Percentiles rank a stretch among this genome's conserved stretches.
These are phyloP conservation scores for Barnettozyma sp. DNA, from an alignment of 805 yeast genomes.

Conservation along the genomic window DNA sequence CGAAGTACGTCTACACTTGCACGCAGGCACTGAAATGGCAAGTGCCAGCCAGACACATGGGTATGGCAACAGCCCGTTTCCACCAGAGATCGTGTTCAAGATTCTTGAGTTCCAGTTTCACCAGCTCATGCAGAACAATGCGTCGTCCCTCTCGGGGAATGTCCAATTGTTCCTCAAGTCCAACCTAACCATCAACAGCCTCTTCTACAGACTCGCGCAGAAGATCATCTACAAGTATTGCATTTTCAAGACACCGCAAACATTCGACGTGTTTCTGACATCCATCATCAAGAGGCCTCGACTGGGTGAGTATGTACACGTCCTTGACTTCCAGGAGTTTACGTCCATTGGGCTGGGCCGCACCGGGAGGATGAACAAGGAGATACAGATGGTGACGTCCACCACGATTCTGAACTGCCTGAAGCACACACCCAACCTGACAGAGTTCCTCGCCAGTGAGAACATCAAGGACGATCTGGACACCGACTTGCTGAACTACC, in stretches of 20 bases:
- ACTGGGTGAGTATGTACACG: constrained; percentile 57
- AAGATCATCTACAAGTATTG: constrained; percentile 60
- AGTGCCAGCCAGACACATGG: constrained; percentile 1
- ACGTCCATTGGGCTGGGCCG: constrained; percentile 87
- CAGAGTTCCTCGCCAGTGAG: constrained; percentile 79
- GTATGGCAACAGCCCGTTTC: constrained; percentile 27
- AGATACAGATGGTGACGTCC: constrained; percentile 83
- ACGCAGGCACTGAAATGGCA: not conserved
- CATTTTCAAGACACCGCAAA: constrained; percentile 70
- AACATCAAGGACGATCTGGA: constrained; percentile 80
- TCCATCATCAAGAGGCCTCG: constrained; percentile 41
- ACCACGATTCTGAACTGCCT: constrained; percentile 62
- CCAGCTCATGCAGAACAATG: constrained; percentile 43
- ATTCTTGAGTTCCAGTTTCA: constrained; percentile 48
- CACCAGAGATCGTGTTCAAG: constrained; percentile 49
- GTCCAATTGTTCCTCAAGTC: constrained; percentile 45
- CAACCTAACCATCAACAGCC: constrained; percentile 48
- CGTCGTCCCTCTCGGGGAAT: constrained; percentile 45
- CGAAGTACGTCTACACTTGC: too few relatives aligned
- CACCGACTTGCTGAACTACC: constrained; percentile 42
- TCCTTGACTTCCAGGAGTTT: constrained; percentile 81
- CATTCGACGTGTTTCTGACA: constrained; percentile 64
- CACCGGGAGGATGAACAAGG: constrained; percentile 83
- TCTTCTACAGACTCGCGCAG: constrained; percentile 49
- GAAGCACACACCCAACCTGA: constrained; percentile 53